Conservation (phyloP, 2,329 filamentous ascomycete species). For the Lachnellula arida region DNA sequence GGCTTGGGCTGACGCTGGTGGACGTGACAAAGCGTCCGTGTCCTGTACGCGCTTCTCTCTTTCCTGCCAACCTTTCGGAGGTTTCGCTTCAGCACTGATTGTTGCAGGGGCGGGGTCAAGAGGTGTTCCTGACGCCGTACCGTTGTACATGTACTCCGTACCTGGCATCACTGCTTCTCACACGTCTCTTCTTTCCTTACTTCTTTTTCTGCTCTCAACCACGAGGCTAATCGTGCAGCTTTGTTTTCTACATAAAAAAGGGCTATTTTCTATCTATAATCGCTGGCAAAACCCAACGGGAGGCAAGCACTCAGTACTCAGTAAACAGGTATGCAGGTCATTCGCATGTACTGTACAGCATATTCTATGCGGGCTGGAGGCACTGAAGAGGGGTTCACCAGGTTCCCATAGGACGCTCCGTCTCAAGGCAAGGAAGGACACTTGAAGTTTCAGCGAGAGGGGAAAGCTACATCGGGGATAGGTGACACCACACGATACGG, state of each 20-base stretch:
- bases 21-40: no score
- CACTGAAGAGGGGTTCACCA: background rate
- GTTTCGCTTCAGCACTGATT: no score
- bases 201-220: background rate
- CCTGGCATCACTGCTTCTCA: background rate
- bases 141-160: no score
- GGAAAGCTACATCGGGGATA: background rate
- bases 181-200: background rate
- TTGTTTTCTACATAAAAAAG: background rate
- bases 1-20: background rate
- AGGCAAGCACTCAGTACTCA: background rate
- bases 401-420: background rate
- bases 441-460: background rate
- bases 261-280: background rate
- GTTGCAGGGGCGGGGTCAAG: no score
- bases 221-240: background rate
- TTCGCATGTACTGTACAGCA: background rate
- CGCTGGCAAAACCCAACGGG: background rate
- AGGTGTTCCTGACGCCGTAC: no score
- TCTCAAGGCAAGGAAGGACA: background rate
- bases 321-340: background rate
- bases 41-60: no score
- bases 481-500: background rate
- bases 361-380: background rate
- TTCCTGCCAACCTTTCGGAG: no score